A percentile compares a stretch with the other conserved stretches of the same genome.
Conservation (phyloP, 371 early-diverging fungal genomes). For the Batrachochytrium dendrobatidis region DNA sequence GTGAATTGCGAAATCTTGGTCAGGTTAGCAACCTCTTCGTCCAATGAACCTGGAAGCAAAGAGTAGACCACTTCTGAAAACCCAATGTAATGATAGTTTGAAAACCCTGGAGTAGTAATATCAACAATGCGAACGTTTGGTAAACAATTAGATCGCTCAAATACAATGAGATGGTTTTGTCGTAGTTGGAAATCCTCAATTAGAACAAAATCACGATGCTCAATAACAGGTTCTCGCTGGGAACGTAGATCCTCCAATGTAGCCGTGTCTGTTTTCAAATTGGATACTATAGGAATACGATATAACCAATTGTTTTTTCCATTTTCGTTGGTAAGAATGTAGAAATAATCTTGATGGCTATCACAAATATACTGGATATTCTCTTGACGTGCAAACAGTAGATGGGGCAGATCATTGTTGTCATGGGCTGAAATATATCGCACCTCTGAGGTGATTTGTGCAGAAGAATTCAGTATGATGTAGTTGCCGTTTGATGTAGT, state of each 20-base stretch:
- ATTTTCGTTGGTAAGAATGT: slow-evolving; percentile 50
- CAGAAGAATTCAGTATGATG: slow-evolving; percentile 43
- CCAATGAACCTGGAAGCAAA: slow-evolving; percentile 32
- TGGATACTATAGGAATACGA: slow-evolving; percentile 38
- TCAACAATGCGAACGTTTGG: slow-evolving; percentile 50
- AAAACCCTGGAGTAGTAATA: slow-evolving; percentile 26
- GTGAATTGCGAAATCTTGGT: slow-evolving; percentile 29
- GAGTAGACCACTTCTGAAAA: slow-evolving; percentile 53
- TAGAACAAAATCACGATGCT: slow-evolving; percentile 48
- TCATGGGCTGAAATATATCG: slow-evolving; percentile 37
- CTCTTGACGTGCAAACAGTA: slow-evolving; percentile 41
- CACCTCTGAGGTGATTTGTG: slow-evolving; percentile 53
- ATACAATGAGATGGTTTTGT: slow-evolving; percentile 43
- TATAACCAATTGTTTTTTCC: slow-evolving; percentile 47
- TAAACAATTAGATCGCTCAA: slow-evolving; percentile 54
- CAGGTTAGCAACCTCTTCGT: slow-evolving; percentile 44
- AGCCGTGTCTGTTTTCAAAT: not conserved
- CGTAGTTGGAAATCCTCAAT: slow-evolving; percentile 47
- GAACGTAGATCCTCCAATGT: slow-evolving; percentile 11
- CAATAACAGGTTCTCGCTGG: slow-evolving; percentile 41
- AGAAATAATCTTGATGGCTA: slow-evolving; percentile 41
- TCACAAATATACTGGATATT: slow-evolving; percentile 43
- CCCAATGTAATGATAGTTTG: slow-evolving; percentile 50
- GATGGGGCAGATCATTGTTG: slow-evolving; percentile 10
- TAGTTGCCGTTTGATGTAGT: slow-evolving; percentile 42